phyloP scores from a whole-genome alignment of 2,329 filamentous ascomycete genomes.

The Microdochium nivale region DNA sequence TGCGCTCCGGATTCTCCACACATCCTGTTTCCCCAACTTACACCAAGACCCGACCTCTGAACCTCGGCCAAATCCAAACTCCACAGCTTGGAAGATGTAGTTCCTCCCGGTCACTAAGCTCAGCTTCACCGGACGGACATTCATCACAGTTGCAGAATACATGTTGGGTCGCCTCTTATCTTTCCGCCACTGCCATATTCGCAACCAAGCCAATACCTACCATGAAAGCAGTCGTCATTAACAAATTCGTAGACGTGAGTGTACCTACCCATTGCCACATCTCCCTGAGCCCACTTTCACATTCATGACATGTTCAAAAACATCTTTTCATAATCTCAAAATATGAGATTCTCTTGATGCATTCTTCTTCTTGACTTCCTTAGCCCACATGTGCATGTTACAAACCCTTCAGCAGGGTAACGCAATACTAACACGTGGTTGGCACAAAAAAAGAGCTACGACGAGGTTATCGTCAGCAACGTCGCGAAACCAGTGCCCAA shows the following conservation, averaged over 20 bases:
- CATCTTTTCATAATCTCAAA: background rate
- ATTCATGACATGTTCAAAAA: background rate
- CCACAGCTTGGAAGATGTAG: background rate
- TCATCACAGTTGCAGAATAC: too few relatives aligned
- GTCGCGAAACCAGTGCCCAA: slow-evolving; percentile 22
- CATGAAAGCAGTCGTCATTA: slow-evolving; percentile 21
- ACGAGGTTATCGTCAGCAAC: slow-evolving; percentile 20
- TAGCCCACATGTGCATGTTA: too few relatives aligned
- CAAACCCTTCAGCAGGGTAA: too few relatives aligned
- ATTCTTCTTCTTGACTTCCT: too few relatives aligned
- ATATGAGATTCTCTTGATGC: too few relatives aligned
- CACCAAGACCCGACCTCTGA: background rate
- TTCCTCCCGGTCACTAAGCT: background rate
- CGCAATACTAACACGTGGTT: too few relatives aligned
- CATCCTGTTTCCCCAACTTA: background rate
- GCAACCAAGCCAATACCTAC: too few relatives aligned
- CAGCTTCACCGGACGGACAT: too few relatives aligned
- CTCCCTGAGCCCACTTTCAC: background rate
- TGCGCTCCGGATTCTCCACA: background rate
- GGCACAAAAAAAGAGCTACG: slow-evolving; percentile 12
- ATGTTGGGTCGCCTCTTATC: too few relatives aligned
- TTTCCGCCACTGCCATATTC: too few relatives aligned
- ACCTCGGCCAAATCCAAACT: background rate
- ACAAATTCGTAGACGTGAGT: slow-evolving; percentile 14
- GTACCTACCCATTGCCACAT: background rate